Evolutionary conservation across 1,284 basidiomycete genomes (phyloP).

Genomic region (Naganishia sp.): DNA sequence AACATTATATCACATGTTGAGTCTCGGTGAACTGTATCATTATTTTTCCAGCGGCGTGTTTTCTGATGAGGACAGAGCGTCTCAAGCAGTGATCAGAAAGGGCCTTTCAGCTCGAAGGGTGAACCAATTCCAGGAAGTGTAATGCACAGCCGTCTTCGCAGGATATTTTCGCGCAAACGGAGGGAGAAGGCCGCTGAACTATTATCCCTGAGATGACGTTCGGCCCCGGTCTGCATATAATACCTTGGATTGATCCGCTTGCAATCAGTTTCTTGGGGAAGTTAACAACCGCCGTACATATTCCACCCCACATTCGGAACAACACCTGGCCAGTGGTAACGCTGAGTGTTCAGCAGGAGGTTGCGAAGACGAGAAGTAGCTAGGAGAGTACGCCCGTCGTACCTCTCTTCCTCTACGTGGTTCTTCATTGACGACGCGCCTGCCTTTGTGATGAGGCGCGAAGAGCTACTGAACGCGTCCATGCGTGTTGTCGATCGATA

Average conservation of each 20-base stretch:
- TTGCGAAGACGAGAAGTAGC: slow-evolving; percentile 4
- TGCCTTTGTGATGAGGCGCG: slow-evolving; percentile 1
- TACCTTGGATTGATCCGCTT: slow-evolving; percentile 4
- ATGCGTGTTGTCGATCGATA: slow-evolving; percentile 2
- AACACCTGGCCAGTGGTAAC: slow-evolving; percentile 2
- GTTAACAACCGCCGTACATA: slow-evolving; percentile 2
- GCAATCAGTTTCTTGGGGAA: slow-evolving; percentile 4
- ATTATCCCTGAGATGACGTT: slow-evolving; percentile 1
- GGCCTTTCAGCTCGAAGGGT: slow-evolving; percentile 5
- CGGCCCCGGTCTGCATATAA: slow-evolving; percentile 4
- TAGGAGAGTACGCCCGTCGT: not conserved
- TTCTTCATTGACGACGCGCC: slow-evolving; percentile 2
- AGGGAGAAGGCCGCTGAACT: not conserved
- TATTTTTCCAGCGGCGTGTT: slow-evolving; percentile 1
- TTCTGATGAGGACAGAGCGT: not conserved
- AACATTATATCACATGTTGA: not conserved
- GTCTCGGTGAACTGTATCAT: slow-evolving; percentile 3
- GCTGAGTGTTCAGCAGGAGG: not conserved
- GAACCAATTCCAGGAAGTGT: slow-evolving; percentile 2
- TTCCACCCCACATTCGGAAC: slow-evolving; percentile 1
- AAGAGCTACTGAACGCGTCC: slow-evolving; percentile 1
- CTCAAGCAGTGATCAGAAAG: slow-evolving; percentile 2
- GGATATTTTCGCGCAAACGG: slow-evolving; percentile 1
- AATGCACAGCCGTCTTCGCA: slow-evolving; percentile 2
- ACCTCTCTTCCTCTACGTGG: not conserved